Conservation (phyloP, 2,329 filamentous ascomycete genomes). For the Didymella keratinophila region DNA sequence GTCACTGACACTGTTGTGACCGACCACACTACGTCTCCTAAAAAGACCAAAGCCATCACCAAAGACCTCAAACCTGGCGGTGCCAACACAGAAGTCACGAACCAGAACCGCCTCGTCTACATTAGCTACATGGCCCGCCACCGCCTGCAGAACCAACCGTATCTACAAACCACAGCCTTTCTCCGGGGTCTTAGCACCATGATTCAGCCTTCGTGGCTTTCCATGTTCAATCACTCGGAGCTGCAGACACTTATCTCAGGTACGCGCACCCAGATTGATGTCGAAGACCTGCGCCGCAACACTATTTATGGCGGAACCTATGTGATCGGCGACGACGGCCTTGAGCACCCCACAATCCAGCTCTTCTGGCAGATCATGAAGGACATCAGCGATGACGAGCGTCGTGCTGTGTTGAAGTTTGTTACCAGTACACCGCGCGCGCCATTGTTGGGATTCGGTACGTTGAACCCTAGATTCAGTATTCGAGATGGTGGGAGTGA, state of each 20-base stretch:
- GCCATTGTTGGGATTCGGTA: conserved; percentile 86
- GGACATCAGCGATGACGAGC: conserved; percentile 75
- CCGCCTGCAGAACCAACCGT: conserved; percentile 81
- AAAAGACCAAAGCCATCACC: conserved; percentile 68
- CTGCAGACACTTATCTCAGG: conserved; percentile 93
- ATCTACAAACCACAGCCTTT: conserved; percentile 85
- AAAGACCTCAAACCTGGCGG: conserved; percentile 80
- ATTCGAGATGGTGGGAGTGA: conserved; percentile 85
- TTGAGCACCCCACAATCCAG: conserved; percentile 84
- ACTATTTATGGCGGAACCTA: conserved; percentile 91
- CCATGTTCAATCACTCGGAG: conserved; percentile 98
- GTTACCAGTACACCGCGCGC: conserved; percentile 93
- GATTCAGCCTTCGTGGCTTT: conserved; percentile 90
- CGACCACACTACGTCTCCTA: conserved; percentile 41
- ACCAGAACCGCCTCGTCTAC: conserved; percentile 92
- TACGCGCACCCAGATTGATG: conserved; percentile 83
- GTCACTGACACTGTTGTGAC: conserved; percentile 72
- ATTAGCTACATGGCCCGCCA: conserved; percentile 91
- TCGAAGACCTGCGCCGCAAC: conserved; percentile 83
- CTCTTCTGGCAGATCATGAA: conserved; percentile 93
- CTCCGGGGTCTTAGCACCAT: conserved; percentile 85
- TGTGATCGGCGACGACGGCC: conserved; percentile 82
- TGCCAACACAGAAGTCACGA: conserved; percentile 80
- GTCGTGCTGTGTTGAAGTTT: conserved; percentile 89
- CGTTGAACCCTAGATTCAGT: conserved; percentile 84